A percentile compares a stretch with the other conserved stretches of the same genome.
Evolutionary conservation across 2,329 filamentous ascomycete species (phyloP).

Genomic region (Ophioceras dolichostomum): DNA sequence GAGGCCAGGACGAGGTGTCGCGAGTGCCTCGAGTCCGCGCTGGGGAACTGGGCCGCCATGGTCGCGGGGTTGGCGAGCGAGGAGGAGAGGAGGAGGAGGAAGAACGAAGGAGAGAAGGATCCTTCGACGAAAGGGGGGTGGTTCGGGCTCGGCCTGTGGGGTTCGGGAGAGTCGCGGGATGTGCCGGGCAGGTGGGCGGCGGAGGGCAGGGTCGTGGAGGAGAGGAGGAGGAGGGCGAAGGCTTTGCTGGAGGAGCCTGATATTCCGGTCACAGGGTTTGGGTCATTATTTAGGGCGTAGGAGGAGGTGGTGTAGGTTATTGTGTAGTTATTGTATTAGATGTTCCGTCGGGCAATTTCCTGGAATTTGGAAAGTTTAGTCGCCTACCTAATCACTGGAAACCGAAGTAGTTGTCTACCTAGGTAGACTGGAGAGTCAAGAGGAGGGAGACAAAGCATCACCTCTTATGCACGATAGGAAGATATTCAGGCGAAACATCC

Average conservation of each 20-base stretch:
- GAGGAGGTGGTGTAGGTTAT: no score
- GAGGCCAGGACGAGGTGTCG: constrained; percentile 50
- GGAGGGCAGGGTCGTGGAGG: constrained; percentile 40
- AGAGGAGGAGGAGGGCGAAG: constrained; percentile 35
- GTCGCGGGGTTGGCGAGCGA: constrained; percentile 49
- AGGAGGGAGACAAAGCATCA: no score
- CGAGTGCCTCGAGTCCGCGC: constrained; percentile 63
- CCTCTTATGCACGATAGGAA: no score
- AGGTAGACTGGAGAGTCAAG: no score
- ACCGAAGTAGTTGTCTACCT: no score
- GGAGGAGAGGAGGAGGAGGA: constrained; percentile 25
- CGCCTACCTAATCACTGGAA: no score
- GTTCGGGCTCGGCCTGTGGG: constrained; percentile 29
- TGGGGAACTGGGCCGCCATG: constrained; percentile 79
- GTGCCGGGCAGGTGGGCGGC: constrained; percentile 39
- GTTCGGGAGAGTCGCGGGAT: constrained; percentile 16
- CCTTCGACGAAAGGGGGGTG: background rate
- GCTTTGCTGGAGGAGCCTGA: constrained; percentile 38
- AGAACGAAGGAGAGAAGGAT: background rate
- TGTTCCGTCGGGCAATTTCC: no score
- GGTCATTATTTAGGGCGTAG: constrained; percentile 6
- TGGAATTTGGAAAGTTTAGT: no score
- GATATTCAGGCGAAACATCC: no score
- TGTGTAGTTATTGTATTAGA: no score
- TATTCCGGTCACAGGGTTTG: constrained; percentile 14